phyloP scores from a whole-genome alignment of 345 rosid genomes.

The Eutrema heterophyllum region DNA sequence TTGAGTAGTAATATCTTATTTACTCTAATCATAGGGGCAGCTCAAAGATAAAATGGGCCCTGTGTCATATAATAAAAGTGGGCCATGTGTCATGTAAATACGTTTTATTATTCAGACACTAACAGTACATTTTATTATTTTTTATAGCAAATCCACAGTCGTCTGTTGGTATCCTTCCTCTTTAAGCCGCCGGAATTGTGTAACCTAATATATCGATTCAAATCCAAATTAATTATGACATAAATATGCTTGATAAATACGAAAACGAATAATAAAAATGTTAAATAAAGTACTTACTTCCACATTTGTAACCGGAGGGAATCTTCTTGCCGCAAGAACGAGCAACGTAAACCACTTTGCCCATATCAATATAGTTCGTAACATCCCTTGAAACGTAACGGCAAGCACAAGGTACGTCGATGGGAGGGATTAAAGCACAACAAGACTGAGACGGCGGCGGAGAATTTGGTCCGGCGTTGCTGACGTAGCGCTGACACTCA shows the following conservation, averaged over 20 bases:
- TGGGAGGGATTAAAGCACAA: slow-evolving; percentile 11
- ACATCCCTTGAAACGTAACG: slow-evolving; percentile 23
- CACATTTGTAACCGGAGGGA: slow-evolving; percentile 39
- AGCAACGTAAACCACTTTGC: slow-evolving; percentile 41
- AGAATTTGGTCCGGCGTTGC: slow-evolving; percentile 17
- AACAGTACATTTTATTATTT: not conserved
- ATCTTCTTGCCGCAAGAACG: slow-evolving; percentile 39
- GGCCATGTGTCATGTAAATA: too few relatives aligned
- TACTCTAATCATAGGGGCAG: too few relatives aligned
- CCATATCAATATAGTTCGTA: slow-evolving; percentile 33
- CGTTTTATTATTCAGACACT: slow-evolving; percentile 21
- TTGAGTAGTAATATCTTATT: not conserved
- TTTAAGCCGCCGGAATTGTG: slow-evolving; percentile 20
- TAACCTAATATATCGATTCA: slow-evolving; percentile 14
- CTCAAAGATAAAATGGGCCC: too few relatives aligned
- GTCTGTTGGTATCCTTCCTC: not conserved
- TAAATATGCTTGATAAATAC: not conserved
- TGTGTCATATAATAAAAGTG: too few relatives aligned
- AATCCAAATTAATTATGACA: not conserved
- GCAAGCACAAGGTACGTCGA: slow-evolving; percentile 35
- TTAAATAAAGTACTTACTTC: slow-evolving; percentile 27
- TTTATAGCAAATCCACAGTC: not conserved
- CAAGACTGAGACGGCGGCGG: slow-evolving; percentile 32
- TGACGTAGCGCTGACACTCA: slow-evolving; percentile 28
- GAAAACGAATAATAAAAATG: not conserved